These are phyloP conservation scores for Tuber melanosporum DNA, from an alignment of 495 filamentous ascomycete genomes.

Conservation along the genomic window DNA sequence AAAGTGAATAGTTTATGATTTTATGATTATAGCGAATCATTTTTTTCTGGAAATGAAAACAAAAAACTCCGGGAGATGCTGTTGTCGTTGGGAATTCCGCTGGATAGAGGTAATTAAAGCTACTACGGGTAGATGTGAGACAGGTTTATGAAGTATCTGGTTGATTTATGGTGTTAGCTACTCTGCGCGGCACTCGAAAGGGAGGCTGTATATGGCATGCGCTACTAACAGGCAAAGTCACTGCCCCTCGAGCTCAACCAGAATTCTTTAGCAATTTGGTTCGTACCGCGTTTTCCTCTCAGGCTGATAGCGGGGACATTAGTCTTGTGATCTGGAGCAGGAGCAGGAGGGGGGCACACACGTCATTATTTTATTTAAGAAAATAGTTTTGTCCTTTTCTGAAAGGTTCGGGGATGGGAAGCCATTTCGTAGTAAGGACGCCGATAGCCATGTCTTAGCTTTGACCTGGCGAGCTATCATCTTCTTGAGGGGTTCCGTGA, in stretches of 20 bases:
- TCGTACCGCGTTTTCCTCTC: slow-evolving; percentile 36
- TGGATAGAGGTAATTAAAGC: neutral
- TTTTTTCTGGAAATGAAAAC: neutral
- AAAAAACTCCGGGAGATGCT: neutral
- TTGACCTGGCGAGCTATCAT: slow-evolving; percentile 59
- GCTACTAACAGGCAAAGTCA: slow-evolving; percentile 37
- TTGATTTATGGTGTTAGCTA: slow-evolving; percentile 1
- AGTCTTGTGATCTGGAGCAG: slow-evolving; percentile 41
- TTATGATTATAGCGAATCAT: neutral
- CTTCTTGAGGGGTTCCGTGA: slow-evolving; percentile 71
- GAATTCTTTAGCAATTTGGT: slow-evolving; percentile 41
- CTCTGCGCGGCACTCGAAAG: neutral
- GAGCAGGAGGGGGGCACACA: slow-evolving; percentile 42
- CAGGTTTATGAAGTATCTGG: neutral
- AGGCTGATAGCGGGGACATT: slow-evolving; percentile 45
- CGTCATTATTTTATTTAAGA: slow-evolving; percentile 55
- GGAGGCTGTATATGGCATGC: neutral
- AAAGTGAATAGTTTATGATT: neutral
- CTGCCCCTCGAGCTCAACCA: slow-evolving; percentile 41
- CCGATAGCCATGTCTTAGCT: slow-evolving; percentile 57
- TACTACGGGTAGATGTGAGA: neutral
- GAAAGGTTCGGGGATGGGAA: slow-evolving; percentile 61
- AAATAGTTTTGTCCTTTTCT: slow-evolving; percentile 56
- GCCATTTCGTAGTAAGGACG: slow-evolving; percentile 49
- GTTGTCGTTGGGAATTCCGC: neutral